Evolutionary conservation across 805 yeast species (phyloP), one percentile per base, ranked within the genome.

Genomic region (Candida fluviatilis): DNA sequence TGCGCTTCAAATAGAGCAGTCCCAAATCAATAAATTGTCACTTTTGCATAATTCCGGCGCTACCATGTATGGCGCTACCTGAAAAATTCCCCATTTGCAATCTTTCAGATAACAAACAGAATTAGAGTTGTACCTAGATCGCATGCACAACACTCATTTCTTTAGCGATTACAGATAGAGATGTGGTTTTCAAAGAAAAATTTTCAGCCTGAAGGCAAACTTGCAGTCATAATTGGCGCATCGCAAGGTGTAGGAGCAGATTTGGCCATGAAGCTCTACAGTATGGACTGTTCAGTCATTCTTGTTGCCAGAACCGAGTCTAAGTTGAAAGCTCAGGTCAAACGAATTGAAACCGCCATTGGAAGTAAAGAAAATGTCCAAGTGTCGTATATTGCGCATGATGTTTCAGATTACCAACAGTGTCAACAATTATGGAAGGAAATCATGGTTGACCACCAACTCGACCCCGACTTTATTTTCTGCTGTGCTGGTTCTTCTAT

Each of bases 171-270:
- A n/a, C n/a, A n/a, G n/a, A n/a, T n/a, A n/a, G n/a, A n/a, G n/a
- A 57, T 58, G 60, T 51, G 52, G 55, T 58, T 50, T 38, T 50
- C 53, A 11, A 42, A 35, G 12, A 28, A 40, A 3, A 41, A 60
- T 24, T 58, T 66, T 36, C 45, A 52, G 26, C 58, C 75, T 8
- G 64, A 71, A 36, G 73, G 74, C 18, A 75, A 73, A 53, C 55
- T 75, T 1, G 89, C 83, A 2, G 71, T 91, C 13, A 72, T 91
- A n/a, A 77, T 95, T 0, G 99, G 99, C 3, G 98, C 88, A 0
- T 88, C 96, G 0, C 99, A 91, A 54, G 99, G 99, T 0, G 66
- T 91, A 1, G 99, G 99, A 0, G 80, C 80, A 3, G 85, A 83
- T 27, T 59, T 91, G 40, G 95, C 95, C 0, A 64, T 66, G 30